Evolutionary conservation across 2,329 filamentous ascomycete genomes (phyloP).

Genomic region (Alternaria triticimaculans): DNA sequence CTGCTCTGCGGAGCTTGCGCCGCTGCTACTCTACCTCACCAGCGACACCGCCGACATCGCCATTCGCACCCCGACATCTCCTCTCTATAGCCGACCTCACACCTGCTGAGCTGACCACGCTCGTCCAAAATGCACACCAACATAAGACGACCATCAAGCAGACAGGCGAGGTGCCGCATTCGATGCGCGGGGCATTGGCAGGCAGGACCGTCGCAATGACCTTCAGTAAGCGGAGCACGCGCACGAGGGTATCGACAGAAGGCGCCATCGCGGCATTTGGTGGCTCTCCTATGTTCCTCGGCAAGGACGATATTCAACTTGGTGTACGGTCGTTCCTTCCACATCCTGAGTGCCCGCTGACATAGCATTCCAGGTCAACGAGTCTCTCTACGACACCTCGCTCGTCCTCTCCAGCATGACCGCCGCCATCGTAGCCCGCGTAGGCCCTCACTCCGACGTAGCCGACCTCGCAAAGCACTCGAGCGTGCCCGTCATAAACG

Average conservation of each 20-base stretch:
- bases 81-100: constrained; percentile 90
- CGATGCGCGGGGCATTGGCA: constrained; percentile 67
- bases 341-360: background rate
- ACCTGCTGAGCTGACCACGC: constrained; percentile 76
- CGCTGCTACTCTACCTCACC: constrained; percentile 43
- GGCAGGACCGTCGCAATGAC: constrained; percentile 91
- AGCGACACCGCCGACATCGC: constrained; percentile 56
- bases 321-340: constrained; percentile 64
- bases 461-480: constrained; percentile 57
- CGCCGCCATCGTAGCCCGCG: constrained; percentile 57
- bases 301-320: constrained; percentile 94
- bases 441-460: constrained; percentile 60
- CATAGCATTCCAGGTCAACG: constrained; percentile 70
- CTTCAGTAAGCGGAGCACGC: constrained; percentile 94
- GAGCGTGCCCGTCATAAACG: constrained; percentile 59
- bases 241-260: constrained; percentile 93
- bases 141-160: constrained; percentile 82
- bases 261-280: constrained; percentile 86
- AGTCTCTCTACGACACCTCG: constrained; percentile 91
- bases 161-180: constrained; percentile 62
- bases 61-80: constrained; percentile 78
- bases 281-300: constrained; percentile 94
- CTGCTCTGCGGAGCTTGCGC: constrained; percentile 41
- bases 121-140: constrained; percentile 81
- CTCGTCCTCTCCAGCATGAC: constrained; percentile 84